Conservation (phyloP, 2,329 filamentous ascomycete species). For the Trichophyton simii region DNA sequence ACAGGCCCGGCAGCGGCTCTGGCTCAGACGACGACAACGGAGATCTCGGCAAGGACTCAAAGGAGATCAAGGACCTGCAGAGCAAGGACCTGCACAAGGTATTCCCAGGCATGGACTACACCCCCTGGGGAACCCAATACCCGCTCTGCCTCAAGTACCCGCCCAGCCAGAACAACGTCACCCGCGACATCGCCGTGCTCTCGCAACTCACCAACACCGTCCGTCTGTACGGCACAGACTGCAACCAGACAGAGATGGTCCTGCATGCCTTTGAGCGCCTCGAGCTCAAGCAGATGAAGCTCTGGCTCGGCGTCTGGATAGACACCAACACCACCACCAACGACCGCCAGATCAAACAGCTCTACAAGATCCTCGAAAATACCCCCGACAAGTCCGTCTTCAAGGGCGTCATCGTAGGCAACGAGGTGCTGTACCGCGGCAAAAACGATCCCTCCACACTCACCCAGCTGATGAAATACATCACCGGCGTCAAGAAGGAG, state of each 20-base stretch:
- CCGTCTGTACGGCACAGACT: constrained; percentile 87
- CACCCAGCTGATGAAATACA: constrained; percentile 48
- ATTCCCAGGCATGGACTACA: constrained; percentile 92
- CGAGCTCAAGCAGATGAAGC: constrained; percentile 60
- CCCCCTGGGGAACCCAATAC: constrained; percentile 79
- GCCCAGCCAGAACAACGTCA: constrained; percentile 87
- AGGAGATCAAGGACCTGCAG: constrained; percentile 68
- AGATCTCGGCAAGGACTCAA: constrained; percentile 60
- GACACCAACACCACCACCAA: constrained; percentile 76
- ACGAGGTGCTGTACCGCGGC: constrained; percentile 49
- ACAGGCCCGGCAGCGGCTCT: constrained; percentile 25
- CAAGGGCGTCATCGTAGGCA: constrained; percentile 51
- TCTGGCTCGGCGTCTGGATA: constrained; percentile 94
- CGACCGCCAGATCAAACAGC: constrained; percentile 63
- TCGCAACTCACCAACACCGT: constrained; percentile 81
- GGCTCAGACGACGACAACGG: constrained; percentile 55
- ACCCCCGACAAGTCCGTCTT: constrained; percentile 36
- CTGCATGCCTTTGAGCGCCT: constrained; percentile 68
- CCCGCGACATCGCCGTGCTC: constrained; percentile 77
- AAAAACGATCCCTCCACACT: constrained; percentile 50
- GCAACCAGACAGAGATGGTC: constrained; percentile 93
- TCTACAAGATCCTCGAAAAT: constrained; percentile 67
- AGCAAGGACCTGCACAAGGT: constrained; percentile 78
- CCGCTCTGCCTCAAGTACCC: constrained; percentile 66
- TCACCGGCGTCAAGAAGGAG: constrained; percentile 58